Evolutionary conservation across 805 yeast genomes (phyloP).

Genomic region (Wickerhamiella galacta): DNA sequence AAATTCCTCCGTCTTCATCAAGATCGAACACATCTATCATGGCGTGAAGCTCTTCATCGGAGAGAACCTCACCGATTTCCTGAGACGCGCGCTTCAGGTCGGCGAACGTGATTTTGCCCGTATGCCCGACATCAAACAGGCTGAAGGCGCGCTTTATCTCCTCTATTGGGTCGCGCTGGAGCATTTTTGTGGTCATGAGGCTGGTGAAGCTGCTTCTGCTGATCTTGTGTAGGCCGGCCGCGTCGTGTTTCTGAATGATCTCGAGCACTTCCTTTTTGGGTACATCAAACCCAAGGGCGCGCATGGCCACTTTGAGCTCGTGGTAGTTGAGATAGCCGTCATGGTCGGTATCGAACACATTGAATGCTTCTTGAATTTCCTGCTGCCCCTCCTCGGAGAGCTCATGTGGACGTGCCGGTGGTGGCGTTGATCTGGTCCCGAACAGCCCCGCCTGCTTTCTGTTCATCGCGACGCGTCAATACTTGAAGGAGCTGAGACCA

Average conservation of each 20-base stretch:
- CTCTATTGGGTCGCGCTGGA: constrained; percentile 80
- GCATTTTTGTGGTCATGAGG: constrained; percentile 63
- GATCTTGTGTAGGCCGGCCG: constrained; percentile 45
- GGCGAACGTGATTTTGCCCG: constrained; percentile 65
- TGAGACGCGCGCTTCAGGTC: constrained; percentile 79
- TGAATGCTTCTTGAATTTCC: constrained; percentile 83
- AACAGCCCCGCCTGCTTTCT: too few relatives aligned
- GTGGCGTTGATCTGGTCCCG: too few relatives aligned
- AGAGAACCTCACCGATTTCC: constrained; percentile 79
- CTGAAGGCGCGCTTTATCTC: constrained; percentile 86
- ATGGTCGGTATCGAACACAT: constrained; percentile 77
- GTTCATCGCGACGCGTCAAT: too few relatives aligned
- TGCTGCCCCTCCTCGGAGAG: constrained; percentile 74
- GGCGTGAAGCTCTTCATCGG: constrained; percentile 84
- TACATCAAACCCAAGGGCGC: constrained; percentile 86
- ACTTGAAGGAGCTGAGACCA: too few relatives aligned
- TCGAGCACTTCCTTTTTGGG: constrained; percentile 64
- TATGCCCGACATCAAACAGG: constrained; percentile 81
- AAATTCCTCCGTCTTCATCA: constrained; percentile 86
- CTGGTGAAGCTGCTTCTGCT: constrained; percentile 33
- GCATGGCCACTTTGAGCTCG: constrained; percentile 80
- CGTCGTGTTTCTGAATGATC: constrained; percentile 65
- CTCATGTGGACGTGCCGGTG: constrained; percentile 26
- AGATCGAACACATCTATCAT: constrained; percentile 97
- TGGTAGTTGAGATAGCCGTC: constrained; percentile 87